Evolutionary conservation across 306 rosid genomes (phyloP).

Genomic region (Vigna angularis): DNA sequence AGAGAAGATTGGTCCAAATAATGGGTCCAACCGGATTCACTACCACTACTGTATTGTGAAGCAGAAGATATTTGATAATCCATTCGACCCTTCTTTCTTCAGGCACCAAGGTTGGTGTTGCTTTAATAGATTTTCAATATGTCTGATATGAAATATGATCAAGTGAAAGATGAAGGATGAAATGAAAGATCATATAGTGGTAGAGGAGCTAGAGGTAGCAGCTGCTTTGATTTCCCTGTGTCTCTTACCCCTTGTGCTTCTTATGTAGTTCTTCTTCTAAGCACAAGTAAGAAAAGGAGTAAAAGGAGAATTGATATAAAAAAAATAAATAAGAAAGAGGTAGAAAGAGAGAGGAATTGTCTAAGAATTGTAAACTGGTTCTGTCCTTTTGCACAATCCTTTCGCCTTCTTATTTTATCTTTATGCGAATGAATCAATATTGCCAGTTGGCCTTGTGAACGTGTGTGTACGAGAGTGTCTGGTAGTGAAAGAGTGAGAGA

Average conservation of each 20-base stretch:
- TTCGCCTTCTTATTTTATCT: conserved; percentile 62
- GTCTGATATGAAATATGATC: conserved; percentile 28
- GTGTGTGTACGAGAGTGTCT: conserved; percentile 48
- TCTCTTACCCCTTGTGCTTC: conserved; percentile 38
- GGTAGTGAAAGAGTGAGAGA: conserved; percentile 41
- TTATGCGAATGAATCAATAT: conserved; percentile 60
- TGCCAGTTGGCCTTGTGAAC: conserved; percentile 84
- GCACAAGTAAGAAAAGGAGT: conserved; percentile 40
- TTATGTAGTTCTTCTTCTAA: conserved; percentile 32
- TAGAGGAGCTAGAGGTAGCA: conserved; percentile 24
- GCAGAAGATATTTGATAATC: conserved; percentile 59
- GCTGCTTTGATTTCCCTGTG: conserved; percentile 9
- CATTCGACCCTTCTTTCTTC: conserved; percentile 51
- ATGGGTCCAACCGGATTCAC: conserved; percentile 96
- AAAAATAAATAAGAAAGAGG: neutral
- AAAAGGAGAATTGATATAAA: neutral
- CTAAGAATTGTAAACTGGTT: conserved; percentile 61
- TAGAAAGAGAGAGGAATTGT: conserved; percentile 41
- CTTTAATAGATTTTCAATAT: conserved; percentile 25
- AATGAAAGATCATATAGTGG: conserved; percentile 9
- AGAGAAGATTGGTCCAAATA: conserved; percentile 74
- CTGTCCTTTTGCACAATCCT: conserved; percentile 65
- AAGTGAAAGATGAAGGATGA: conserved; percentile 21
- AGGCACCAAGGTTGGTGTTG: conserved; percentile 23
- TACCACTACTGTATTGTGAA: conserved; percentile 65